These are phyloP conservation scores for Colletotrichum aenigma DNA, from an alignment of 2,329 filamentous ascomycete species.

Conservation along the genomic window DNA sequence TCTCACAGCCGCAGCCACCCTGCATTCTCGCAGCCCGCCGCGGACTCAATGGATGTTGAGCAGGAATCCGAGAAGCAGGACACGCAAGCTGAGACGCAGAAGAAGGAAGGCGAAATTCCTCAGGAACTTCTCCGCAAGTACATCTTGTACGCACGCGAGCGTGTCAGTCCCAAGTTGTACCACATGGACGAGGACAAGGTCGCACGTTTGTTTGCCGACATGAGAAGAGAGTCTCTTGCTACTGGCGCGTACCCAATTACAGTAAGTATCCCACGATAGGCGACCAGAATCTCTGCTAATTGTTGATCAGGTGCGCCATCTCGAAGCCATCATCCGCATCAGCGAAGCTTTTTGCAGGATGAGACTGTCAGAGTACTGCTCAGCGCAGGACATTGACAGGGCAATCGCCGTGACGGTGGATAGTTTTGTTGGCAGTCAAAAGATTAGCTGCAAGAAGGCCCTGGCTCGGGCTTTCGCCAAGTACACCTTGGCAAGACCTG, in stretches of 20 bases:
- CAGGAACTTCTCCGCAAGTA: constrained; percentile 95
- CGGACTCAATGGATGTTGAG: constrained; percentile 67
- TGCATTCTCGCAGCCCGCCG: constrained; percentile 49
- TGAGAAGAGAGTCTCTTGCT: constrained; percentile 89
- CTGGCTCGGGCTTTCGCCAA: constrained; percentile 94
- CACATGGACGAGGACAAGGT: constrained; percentile 99
- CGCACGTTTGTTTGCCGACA: constrained; percentile 90
- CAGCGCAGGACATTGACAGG: constrained; percentile 88
- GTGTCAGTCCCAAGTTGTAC: constrained; percentile 89
- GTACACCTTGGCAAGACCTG: constrained; percentile 70
- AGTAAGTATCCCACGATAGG: constrained; percentile 57
- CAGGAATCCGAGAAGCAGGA: constrained; percentile 52
- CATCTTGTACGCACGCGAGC: constrained; percentile 92
- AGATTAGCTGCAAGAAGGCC: constrained; percentile 97
- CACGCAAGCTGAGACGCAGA: constrained; percentile 33
- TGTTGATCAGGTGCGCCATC: constrained; percentile 79
- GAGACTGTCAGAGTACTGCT: constrained; percentile 96
- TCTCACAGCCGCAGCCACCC: constrained; percentile 93
- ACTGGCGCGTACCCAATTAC: constrained; percentile 98
- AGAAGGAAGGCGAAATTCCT: constrained; percentile 74
- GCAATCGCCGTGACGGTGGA: constrained; percentile 97
- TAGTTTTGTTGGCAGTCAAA: constrained; percentile 94
- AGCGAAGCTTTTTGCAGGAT: constrained; percentile 95
- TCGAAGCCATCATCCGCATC: constrained; percentile 97
- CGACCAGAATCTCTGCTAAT: neutral